These are phyloP conservation scores for Thraustochytrium striatum DNA, from an alignment of 352 stramenopile genomes.

Conservation along the genomic window DNA sequence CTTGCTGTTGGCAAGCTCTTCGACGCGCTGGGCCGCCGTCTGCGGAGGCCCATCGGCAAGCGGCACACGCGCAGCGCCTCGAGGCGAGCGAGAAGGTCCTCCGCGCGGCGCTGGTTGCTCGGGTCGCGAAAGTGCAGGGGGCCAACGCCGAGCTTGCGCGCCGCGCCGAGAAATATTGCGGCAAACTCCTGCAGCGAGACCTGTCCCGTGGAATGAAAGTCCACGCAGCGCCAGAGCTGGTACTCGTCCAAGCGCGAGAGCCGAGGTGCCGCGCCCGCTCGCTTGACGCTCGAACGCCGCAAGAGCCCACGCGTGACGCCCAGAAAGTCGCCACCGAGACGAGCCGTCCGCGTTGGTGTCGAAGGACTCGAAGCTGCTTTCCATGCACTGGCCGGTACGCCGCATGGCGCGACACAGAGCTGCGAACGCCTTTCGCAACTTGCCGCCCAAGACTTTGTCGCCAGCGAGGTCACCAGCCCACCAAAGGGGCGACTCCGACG, in stretches of 20 bases:
- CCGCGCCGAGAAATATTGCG: neutral
- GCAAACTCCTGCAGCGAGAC: constrained; percentile 6
- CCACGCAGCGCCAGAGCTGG: constrained; percentile 18
- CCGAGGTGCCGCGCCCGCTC: neutral
- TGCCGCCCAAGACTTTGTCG: neutral
- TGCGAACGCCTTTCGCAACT: neutral
- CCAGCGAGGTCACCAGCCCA: neutral
- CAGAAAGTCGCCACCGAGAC: constrained; percentile 30
- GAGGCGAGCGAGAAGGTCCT: neutral
- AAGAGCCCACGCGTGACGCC: neutral
- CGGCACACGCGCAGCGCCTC: neutral
- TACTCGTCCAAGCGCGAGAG: neutral
- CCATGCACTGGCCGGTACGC: neutral
- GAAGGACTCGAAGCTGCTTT: neutral
- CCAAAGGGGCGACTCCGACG: neutral
- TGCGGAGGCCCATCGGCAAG: too few species aligned
- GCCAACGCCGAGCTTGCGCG: neutral
- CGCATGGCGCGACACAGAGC: neutral
- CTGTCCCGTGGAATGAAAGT: neutral
- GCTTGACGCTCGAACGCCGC: neutral
- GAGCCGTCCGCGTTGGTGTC: constrained; percentile 14
- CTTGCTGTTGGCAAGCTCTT: neutral
- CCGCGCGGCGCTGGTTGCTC: neutral
- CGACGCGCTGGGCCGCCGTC: neutral
- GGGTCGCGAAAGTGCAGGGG: neutral